Evolutionary conservation across 441 rosid genomes (phyloP), one percentile per base, ranked within the genome.

Genomic region (Hura crepitans): DNA sequence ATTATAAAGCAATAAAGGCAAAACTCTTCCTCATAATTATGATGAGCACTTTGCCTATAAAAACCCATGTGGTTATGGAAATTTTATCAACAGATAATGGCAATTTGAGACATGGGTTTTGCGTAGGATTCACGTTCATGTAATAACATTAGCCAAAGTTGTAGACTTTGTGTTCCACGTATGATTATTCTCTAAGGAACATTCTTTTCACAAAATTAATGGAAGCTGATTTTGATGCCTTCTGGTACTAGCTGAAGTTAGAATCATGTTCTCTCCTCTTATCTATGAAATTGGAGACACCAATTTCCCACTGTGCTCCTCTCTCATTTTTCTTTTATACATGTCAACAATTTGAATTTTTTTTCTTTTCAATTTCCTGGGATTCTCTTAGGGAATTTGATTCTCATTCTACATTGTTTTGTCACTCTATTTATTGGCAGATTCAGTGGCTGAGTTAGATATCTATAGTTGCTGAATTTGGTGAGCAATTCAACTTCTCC

Each of bases 71-170:
- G 17, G 62, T 20, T 22, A 33, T 15, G 43, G 37, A 28, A 46
- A 30, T 50, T 15, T 28, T 45, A 7, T 37, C 62, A 30, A 42
- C 23, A 18, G 31, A 51, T 55, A 66, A 43, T 25, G 51, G 53
- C 6, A 0, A 13, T 37, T 5, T 31, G 22, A 71, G 33, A 51
- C 50, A 73, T 74, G 87, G 81, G 72, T 56, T 74, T 75, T 49
- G 82, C 80, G 82, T 75, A 69, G 88, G 87, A 85, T 81, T 79
- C 87, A 81, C 81, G 76, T 46, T 62, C 67, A 28, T 50, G 64
- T 70, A 20, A 62, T 56, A 27, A 66, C 61, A 76, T 75, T 77
- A 58, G 79, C 53, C 64, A 47, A 55, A 69, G 31, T 46, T 76
- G 64, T 47, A n/a, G 58, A 43, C 37, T 70, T 59, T 78, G 82